Base-by-base conservation (phyloP, 78 protist species). In the Speleostelium caveatum region DNA sequence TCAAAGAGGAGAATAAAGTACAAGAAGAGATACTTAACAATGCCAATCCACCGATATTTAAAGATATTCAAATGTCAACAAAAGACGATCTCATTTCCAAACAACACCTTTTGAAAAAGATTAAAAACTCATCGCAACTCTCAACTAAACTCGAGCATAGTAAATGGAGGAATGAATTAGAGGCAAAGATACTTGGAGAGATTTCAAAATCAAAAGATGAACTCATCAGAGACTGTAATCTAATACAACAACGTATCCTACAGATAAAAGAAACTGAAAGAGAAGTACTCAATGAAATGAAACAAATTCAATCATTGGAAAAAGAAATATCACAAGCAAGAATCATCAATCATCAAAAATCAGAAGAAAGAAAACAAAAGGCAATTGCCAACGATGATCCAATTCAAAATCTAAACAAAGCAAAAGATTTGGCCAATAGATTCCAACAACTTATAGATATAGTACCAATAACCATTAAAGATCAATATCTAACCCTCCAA, bases 41-140 rank as follows among this genome's bases (percentile, higher is more conserved):
- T 10, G n/a, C n/a, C 28, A 83, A 83, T 69, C 91, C 91, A 69
- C 72, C 91, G 12, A 83, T 83, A 12, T 83, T 83, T 24, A 41
- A 42, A 36, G 21, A 68, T 21, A 59, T 83, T 36, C 79, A 69
- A 60, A 38, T 73, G n/a, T 32, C 66, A 14, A 83, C 78, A 36
- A 73, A 83, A 35, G 69, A 75, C 24, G 91, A 69, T 24, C 45
- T 71, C 12, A n/a, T 68, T 10, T 35, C 62, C 42, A 83, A 83
- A 59, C 91, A 83, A 60, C 55, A 73, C 19, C 17, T 83, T 3
- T 26, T 83, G 3, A 83, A 83, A 49, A 83, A 83, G 65, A 83
- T 83, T n/a, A 83, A 83, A 61, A 68, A 62, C 75, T 24, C 33
- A 8, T 10, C 71, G 5, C 67, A 83, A 39, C 71, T 68, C 19